Percentiles rank a stretch among this genome's conserved stretches.
phyloP scores from a whole-genome alignment of 192 early-diverging fungal genomes.

The Coemansia furcata region DNA sequence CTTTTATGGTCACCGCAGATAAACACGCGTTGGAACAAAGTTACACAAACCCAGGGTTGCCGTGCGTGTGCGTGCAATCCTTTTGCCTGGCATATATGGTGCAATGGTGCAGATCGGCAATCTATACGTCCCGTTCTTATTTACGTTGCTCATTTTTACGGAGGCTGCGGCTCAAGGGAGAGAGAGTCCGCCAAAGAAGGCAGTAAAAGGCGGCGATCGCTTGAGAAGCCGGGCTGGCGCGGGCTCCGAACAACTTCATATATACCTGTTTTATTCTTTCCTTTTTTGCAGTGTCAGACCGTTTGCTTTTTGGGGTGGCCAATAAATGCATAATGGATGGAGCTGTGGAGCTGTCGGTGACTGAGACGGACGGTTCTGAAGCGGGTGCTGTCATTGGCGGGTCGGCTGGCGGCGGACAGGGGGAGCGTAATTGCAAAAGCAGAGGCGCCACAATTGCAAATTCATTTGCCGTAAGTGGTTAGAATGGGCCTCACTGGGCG shows the following conservation, averaged over 20 bases:
- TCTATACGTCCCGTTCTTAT: not conserved
- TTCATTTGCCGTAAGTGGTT: slow-evolving; percentile 1
- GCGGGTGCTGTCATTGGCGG: not conserved
- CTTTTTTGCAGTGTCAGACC: not conserved
- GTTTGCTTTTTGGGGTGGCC: not conserved
- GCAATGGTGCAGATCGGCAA: slow-evolving; percentile 2
- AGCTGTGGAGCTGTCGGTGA: not conserved
- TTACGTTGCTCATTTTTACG: not conserved
- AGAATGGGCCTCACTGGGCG: not conserved
- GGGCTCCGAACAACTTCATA: not conserved
- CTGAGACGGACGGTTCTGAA: not conserved
- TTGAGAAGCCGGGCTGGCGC: not conserved
- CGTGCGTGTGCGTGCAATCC: not conserved
- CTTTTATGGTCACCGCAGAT: not conserved
- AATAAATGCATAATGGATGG: not conserved
- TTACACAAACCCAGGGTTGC: not conserved
- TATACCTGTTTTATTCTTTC: not conserved
- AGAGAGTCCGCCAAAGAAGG: not conserved
- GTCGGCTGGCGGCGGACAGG: not conserved
- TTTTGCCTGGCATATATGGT: not conserved
- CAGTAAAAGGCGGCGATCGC: not conserved
- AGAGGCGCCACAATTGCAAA: not conserved
- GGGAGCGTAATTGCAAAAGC: not conserved
- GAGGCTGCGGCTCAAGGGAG: not conserved
- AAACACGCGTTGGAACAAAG: not conserved